Evolutionary conservation across 495 filamentous ascomycete genomes (phyloP), one percentile per base, ranked within the genome.

Genomic region (Penicillium nucicola): DNA sequence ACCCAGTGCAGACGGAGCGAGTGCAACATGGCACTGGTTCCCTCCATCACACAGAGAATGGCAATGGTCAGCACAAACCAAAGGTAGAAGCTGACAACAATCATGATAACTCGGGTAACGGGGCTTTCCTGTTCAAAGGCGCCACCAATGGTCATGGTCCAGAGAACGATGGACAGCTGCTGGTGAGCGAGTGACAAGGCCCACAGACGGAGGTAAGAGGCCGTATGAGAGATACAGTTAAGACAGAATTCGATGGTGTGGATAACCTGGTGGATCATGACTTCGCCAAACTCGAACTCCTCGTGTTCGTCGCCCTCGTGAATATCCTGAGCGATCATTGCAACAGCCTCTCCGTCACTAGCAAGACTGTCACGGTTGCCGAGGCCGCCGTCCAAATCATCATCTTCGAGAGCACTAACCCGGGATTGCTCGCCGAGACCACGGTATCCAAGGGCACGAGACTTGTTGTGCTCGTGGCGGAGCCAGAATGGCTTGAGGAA

Each of bases 191-290:
- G 84, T 2, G 93, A 97, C 57, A 99, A 74, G 25, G 93, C 93
- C 93, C 93, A 99, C 31, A 99, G 86, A 77, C 93, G 93, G 34
- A 99, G 86, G 72, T 99, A 99, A 5, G 95, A 97, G 9, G 93
- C 93, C 4, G 93, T 99, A 73, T 99, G 93, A 5, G 93, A 97
- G 58, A 99, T 92, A 74, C 91, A 97, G 75, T 97, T 97, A 56
- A 99, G 81, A 70, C 93, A 97, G 75, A 99, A 99, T 77, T 98
- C 93, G 60, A 98, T 97, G 18, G 93, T 98, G 72, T 98, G 93
- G 64, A 98, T 98, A 64, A 96, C 86, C 67, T 99, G 93, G 68
- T 99, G 93, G 62, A 99, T 99, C 89, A 97, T 95, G 56, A 90
- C 77, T 58, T 99, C 93, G 30, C 82, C 78, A 65, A 97, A 97